phyloP scores from a whole-genome alignment of 2,329 filamentous ascomycete genomes.

The Amauroascus verrucosus region DNA sequence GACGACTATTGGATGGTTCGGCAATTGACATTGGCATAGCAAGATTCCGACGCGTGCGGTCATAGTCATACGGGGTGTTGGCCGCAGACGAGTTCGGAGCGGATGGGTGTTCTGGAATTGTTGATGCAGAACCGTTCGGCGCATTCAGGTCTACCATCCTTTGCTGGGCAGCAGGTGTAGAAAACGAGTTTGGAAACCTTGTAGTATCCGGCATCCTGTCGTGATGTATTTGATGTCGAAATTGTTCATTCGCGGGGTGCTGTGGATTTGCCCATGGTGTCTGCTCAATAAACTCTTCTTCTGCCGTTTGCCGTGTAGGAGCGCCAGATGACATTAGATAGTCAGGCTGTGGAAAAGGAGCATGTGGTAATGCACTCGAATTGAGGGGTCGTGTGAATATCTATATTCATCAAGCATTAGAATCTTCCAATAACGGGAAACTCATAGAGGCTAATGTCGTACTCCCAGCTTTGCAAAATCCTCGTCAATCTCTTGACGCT shows the following conservation, averaged over 20 bases:
- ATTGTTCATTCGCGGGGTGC: slow-evolving; percentile 55
- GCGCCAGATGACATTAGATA: slow-evolving; percentile 27
- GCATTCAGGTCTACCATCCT: slow-evolving; percentile 34
- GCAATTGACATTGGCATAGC: slow-evolving; percentile 13
- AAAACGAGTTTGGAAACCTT: slow-evolving; percentile 27
- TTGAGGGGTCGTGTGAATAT: background rate
- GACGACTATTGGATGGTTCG: slow-evolving; percentile 20
- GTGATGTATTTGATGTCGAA: slow-evolving; percentile 30
- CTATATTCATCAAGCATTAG: background rate
- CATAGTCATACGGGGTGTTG: slow-evolving; percentile 36
- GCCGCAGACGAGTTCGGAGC: slow-evolving; percentile 35
- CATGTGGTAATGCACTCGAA: background rate
- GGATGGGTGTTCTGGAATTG: slow-evolving; percentile 36
- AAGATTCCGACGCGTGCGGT: slow-evolving; percentile 24
- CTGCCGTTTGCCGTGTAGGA: slow-evolving; percentile 46
- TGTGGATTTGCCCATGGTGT: slow-evolving; percentile 90
- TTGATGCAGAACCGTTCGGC: slow-evolving; percentile 39
- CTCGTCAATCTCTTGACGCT: slow-evolving; percentile 64
- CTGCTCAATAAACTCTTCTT: slow-evolving; percentile 78
- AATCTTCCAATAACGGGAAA: background rate
- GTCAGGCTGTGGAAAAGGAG: slow-evolving; percentile 24
- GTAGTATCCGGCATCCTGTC: slow-evolving; percentile 27
- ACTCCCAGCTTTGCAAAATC: slow-evolving; percentile 87
- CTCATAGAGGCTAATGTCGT: slow-evolving; percentile 28
- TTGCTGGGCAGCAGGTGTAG: slow-evolving; percentile 38